Percentiles rank a stretch among this genome's conserved stretches.
Conservation (phyloP, 1,284 basidiomycete genomes). For the Sporisorium scitamineum region DNA sequence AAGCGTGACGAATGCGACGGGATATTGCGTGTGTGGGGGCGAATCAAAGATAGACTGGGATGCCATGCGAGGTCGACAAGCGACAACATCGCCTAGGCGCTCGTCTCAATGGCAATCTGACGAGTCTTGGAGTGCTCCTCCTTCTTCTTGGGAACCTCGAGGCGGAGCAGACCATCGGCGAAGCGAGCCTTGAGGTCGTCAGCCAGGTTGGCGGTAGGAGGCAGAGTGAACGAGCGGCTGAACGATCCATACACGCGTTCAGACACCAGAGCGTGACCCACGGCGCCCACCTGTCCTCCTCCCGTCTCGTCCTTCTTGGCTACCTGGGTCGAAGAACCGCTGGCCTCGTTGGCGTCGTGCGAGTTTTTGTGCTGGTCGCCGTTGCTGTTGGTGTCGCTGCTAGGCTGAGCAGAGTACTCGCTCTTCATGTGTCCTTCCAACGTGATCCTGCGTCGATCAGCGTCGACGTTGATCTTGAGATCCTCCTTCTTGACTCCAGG, state of each 20-base stretch:
- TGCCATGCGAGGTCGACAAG: no score
- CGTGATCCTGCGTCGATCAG: constrained; percentile 48
- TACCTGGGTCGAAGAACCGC: constrained; percentile 26
- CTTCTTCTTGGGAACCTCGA: constrained; percentile 57
- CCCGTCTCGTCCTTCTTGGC: constrained; percentile 31
- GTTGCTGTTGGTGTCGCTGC: background rate
- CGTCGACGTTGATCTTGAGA: constrained; percentile 52
- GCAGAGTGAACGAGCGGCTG: constrained; percentile 56
- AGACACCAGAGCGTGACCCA: constrained; percentile 45
- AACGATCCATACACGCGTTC: constrained; percentile 56
- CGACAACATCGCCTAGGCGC: constrained; percentile 24
- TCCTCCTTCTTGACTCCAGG: constrained; percentile 58
- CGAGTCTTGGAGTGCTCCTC: constrained; percentile 53
- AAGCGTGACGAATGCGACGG: background rate
- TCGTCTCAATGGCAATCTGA: constrained; percentile 44
- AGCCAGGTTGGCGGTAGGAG: constrained; percentile 40
- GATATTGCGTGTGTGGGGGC: no score
- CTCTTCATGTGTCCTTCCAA: constrained; percentile 50
- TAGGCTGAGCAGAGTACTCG: constrained; percentile 40
- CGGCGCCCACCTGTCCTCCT: constrained; percentile 20
- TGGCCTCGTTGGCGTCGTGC: background rate
- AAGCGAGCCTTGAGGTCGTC: constrained; percentile 56
- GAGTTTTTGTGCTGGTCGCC: background rate
- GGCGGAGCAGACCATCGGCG: constrained; percentile 53
- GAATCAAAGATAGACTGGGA: no score